phyloP scores from a whole-genome alignment of 129 eudicot genomes.

The Tagetes patula region DNA sequence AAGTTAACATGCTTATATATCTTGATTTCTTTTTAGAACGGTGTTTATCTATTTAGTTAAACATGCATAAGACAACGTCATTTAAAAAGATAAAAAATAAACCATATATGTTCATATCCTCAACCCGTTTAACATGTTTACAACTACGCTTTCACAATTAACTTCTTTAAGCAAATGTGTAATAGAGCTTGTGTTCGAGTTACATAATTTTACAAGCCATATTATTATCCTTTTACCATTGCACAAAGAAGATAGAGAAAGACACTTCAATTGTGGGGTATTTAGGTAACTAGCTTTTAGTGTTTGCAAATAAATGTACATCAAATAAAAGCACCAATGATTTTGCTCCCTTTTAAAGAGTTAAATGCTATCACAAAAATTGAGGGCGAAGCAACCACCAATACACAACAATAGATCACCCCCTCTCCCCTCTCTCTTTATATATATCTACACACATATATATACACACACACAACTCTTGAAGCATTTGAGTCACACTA shows the following conservation, averaged over 20 bases:
- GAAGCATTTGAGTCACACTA: conserved; percentile 11
- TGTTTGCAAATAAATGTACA: not conserved
- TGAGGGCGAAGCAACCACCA: conserved; percentile 54
- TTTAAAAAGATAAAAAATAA: no score
- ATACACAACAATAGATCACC: conserved; percentile 22
- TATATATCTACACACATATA: conserved; percentile 7
- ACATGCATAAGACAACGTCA: no score
- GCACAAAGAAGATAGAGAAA: not conserved
- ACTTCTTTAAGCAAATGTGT: not conserved
- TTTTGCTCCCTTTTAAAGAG: conserved; percentile 39
- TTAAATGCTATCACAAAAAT: conserved; percentile 43
- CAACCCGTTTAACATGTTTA: not conserved
- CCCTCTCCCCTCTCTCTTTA: conserved; percentile 2
- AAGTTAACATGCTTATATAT: not conserved
- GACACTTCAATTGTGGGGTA: conserved; percentile 10
- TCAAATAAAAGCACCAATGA: conserved; percentile 31
- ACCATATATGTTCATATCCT: no score
- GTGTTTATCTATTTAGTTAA: no score
- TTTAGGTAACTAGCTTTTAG: not conserved
- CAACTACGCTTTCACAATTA: not conserved
- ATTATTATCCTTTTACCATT: not conserved
- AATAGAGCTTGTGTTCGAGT: no score
- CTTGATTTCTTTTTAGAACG: no score
- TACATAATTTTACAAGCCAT: no score
- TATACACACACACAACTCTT: conserved; percentile 23